Base-by-base conservation (phyloP, 495 filamentous ascomycete genomes). In the Aspergillus panamensis region DNA sequence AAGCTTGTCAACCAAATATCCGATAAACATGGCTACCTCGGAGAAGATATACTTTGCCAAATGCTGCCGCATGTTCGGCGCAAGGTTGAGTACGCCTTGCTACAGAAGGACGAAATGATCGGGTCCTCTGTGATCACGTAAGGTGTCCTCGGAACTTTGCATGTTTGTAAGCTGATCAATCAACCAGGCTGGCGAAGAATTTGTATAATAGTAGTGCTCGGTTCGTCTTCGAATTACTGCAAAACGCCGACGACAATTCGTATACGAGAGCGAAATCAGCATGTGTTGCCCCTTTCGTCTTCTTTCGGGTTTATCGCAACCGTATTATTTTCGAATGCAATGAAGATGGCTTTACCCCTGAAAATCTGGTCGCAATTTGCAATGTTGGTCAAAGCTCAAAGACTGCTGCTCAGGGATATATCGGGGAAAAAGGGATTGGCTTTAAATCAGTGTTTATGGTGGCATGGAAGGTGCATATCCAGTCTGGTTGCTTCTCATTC, bases 371-470 rank as follows among this genome's bases (percentile, higher is more conserved):
- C 3, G 76, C 75, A 14, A 67, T 79, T 19, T 74, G 72, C 54
- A 49, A 44, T 10, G 59, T 75, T 33, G 65, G 69, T 7, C 16
- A 70, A 17, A 77, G 75, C 56, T 68, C 71, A 19, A 82, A 81
- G 54, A 61, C 59, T 0, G 62, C 55, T 7, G 49, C 62, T 8
- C 63, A 67, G 48, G 72, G 73, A 1, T 80, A 79, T 53, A 76
- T 79, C 62, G 78, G 79, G 3, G 75, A 77, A 49, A 81, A 82
- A 51, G 77, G 76, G 0, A 78, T 81, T 21, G 79, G 80, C 0
- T 82, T 83, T 65, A 82, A 81, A 55, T 80, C 77, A 0, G 75
- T 81, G 0, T 83, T 83, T 59, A 79, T 68, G 44, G 74, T 73
- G 1, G 74, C 77, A 3, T 69, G 61, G 57, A 76, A 73, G 45